Conservation (phyloP, 768 basidiomycete genomes). For the Artomyces pyxidatus region DNA sequence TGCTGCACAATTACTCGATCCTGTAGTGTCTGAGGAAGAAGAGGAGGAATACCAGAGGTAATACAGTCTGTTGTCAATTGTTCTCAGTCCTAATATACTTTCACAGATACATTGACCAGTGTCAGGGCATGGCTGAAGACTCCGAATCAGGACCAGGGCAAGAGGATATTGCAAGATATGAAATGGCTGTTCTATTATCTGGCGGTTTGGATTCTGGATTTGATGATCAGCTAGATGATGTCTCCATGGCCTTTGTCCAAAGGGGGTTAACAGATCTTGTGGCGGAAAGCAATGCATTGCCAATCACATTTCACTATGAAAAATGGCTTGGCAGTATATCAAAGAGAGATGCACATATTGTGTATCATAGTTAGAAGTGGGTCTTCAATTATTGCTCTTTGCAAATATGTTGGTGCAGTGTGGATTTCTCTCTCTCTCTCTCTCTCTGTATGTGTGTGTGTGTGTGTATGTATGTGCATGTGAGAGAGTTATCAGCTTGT, state of each 20-base stretch:
- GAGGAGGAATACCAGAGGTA: conserved; percentile 15
- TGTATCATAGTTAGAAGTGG: background rate
- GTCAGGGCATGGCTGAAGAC: conserved; percentile 2
- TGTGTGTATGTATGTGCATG: no score
- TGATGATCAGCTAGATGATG: background rate
- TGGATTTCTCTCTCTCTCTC: no score
- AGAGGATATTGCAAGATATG: background rate
- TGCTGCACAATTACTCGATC: conserved; percentile 7
- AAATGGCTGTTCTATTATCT: background rate
- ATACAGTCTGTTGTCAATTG: background rate
- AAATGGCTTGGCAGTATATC: background rate
- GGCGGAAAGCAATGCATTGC: background rate
- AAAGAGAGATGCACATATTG: no score
- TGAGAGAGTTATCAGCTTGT: no score
- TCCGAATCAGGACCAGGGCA: background rate
- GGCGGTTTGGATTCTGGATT: background rate
- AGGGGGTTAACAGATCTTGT: background rate
- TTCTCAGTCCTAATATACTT: background rate
- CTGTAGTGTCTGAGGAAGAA: conserved; percentile 14
- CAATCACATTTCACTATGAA: background rate
- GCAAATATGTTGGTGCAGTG: background rate
- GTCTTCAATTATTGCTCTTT: background rate
- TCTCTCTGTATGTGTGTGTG: no score
- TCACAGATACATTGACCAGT: conserved; percentile 3
- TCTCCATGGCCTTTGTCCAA: background rate